Base-by-base conservation (phyloP, 345 rosid species). In the Excoecaria cochinchinensis region DNA sequence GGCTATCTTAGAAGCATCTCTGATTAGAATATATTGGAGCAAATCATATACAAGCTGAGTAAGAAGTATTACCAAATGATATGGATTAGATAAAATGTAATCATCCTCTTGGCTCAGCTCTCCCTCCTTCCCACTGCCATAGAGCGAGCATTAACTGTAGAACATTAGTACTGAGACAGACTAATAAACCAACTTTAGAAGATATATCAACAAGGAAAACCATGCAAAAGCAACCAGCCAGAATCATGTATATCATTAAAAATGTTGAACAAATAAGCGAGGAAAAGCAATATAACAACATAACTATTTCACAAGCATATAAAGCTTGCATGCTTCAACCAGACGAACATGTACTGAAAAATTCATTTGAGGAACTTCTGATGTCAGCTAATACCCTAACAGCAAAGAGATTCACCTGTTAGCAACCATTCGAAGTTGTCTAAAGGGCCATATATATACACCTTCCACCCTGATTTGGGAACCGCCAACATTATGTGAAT, bases 401-500 rank as follows among this genome's bases (percentile, higher is more conserved):
- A 53, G 52, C 56, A 4, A 46, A 21, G 77, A 63, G 24, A 55
- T 71, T 57, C 87, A 95, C 99, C 99, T 95, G 87, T 86, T 87
- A 70, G 97, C 94, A 57, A 93, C 93, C 92, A 95, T 84, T 48
- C 98, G 96, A 67, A 95, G 99, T 78, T 95, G 99, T 86, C 91
- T 90, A 84, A 95, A 95, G 58, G 99, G 99, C 98, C 97, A 95
- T 80, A 95, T 95, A 86, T 95, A 95, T 67, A 95, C 99, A 86
- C 99, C 99, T 87, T 93, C 99, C 71, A 93, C 90, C 81, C 90
- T 89, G 78, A 95, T 89, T 81, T 89, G 97, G 71, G 99, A 93
- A 76, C 99, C 96, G 46, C 95, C 97, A 71, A 91, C 96, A 85
- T 90, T 91, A 81, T 88, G 94, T 72, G 90, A 88, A 62, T 91